Conservation (phyloP, 257 asterid species). For the Parsonsia alboflavescens region DNA sequence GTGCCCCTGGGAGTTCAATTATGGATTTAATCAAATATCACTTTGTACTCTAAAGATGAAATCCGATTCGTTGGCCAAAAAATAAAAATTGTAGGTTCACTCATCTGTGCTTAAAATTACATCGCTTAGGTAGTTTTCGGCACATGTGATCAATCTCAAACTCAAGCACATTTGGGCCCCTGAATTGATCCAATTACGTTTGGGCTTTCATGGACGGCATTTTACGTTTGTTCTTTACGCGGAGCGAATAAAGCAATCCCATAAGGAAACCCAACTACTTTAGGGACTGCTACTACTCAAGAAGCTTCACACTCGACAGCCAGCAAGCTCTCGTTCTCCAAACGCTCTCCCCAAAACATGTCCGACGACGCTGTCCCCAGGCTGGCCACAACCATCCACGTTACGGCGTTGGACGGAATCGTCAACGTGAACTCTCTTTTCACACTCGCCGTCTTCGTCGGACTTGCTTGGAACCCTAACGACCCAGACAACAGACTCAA, state of each 20-base stretch:
- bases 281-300: no score
- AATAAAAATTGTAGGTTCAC: no score
- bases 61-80: no score
- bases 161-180: no score
- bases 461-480: slow-evolving; percentile 85
- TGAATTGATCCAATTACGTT: background rate
- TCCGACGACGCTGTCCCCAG: slow-evolving; percentile 33
- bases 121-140: no score
- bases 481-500: slow-evolving; percentile 68
- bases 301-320: background rate
- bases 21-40: no score
- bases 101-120: no score
- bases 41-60: no score
- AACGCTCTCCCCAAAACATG: slow-evolving; percentile 30
- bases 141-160: no score
- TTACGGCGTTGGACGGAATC: slow-evolving; percentile 82
- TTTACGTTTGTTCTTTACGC: background rate
- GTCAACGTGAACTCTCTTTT: slow-evolving; percentile 84
- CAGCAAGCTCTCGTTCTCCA: background rate
- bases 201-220: background rate
- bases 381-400: slow-evolving; percentile 69
- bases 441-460: slow-evolving; percentile 87
- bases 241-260: background rate
- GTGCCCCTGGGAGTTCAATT: no score
- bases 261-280: no score